phyloP scores from a whole-genome alignment of 306 rosid genomes.

The Crotalaria pallida region DNA sequence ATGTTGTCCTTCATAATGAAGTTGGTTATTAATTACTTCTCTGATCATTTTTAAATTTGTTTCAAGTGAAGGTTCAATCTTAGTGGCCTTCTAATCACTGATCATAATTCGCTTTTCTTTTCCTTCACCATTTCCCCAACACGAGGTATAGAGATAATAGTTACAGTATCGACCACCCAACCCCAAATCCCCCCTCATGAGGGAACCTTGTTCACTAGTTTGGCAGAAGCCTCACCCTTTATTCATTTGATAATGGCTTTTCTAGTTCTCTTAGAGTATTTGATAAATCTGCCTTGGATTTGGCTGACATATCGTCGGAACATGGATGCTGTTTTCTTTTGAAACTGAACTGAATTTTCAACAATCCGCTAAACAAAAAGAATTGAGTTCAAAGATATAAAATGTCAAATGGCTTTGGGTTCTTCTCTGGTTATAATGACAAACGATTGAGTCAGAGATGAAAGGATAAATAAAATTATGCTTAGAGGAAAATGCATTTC shows the following conservation, averaged over 20 bases:
- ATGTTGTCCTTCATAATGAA: not conserved
- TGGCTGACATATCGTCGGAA: slow-evolving; percentile 9
- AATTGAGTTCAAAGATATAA: not conserved
- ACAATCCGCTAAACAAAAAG: not conserved
- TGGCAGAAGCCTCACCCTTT: not conserved
- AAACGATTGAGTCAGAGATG: not conserved
- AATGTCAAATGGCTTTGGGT: not conserved
- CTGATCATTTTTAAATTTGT: not conserved
- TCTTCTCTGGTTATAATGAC: slow-evolving; percentile 1
- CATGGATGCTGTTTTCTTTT: not conserved
- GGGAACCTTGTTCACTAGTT: not conserved
- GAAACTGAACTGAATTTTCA: not conserved
- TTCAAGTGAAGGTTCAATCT: not conserved
- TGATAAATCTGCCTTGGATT: not conserved
- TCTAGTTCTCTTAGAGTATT: not conserved
- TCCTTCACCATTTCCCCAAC: not conserved
- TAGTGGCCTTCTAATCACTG: not conserved
- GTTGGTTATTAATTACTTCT: not conserved
- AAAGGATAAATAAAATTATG: not conserved
- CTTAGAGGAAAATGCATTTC: not conserved
- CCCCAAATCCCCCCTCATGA: not conserved
- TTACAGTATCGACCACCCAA: not conserved
- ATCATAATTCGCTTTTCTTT: not conserved
- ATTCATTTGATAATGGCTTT: not conserved
- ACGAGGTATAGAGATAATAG: not conserved